Base-by-base conservation (phyloP, 2,329 filamentous ascomycete species). In the Septoria petroselini region DNA sequence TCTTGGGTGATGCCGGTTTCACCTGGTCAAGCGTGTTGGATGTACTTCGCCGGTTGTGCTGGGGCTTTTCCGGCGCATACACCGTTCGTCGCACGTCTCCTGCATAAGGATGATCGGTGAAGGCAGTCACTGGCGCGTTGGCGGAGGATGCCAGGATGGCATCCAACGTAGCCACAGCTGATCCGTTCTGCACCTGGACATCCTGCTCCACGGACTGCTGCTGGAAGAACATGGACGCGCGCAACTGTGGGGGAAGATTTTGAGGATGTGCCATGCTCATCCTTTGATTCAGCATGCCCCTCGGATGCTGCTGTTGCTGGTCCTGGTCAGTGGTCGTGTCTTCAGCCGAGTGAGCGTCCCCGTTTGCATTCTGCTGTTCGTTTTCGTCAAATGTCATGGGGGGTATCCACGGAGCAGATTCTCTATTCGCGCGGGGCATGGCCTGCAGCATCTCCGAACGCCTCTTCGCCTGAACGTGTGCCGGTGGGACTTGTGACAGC, bases 191-290 rank as follows among this genome's bases (percentile, higher is more conserved):
- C 34, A 82, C 69, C 31, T 80, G 70, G 31, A 83, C 71, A 41
- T 83, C 74, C 37, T 82, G 73, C 1, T 72, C 61, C 6, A 78
- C 65, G 2, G 80, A 74, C 0, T 85, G 85, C 3, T 74, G 73
- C 50, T 97, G 91, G 63, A 97, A 97, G 70, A 88, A 97, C 21
- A 86, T 82, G 61, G 85, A 95, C n/a, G 93, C 93, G 53, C 91
- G 82, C 29, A 97, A 77, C 60, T 95, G 89, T 0, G 91, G 82
- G 2, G 91, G 90, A 11, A 96, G 67, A 41, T 78, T 77, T 57
- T 60, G 48, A 7, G 62, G 42, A 38, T 71, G 73, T 46, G 68
- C 62, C 41, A 68, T 63, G 52, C 67, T 70, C 51, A 65, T 64
- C 4, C 67, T 61, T 27, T 68, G 54, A 43, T 69, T 64, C 30